Evolutionary conservation across 345 rosid species (phyloP), one percentile per base, ranked within the genome.

Genomic region (Heritiera fomes): DNA sequence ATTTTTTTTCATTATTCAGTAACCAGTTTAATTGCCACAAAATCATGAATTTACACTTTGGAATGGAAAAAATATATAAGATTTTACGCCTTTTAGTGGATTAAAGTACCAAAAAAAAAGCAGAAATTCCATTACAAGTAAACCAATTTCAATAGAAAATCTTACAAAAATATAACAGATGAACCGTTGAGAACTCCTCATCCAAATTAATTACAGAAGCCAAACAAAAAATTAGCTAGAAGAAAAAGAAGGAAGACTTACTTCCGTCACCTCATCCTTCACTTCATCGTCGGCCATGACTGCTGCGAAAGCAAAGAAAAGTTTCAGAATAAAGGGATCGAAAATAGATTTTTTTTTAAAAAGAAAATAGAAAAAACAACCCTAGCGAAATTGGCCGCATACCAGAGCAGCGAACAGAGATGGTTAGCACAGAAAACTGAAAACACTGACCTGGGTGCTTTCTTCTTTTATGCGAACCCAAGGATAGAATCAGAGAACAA

Each of bases 211-310:
- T 72, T 13, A 32, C 41, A 12, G 8, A 15, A 47, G 5, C 43
- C 10, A 30, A 15, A 6, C 5, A n/a, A 62, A 10, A 43, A 43
- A 20, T 4, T 3, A 58, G 43, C 0, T 30, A 3, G 9, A 2
- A 38, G 38, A 34, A 52, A 3, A 8, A 10, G 38, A 1, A 60
- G 3, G 13, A 3, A 28, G 20, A 59, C 86, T 76, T 83, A 90
- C 94, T 64, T 90, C 94, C 23, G 87, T 68, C 61, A 84, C 83
- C 84, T 88, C 92, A 15, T 87, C 94, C 87, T 85, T 90, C 64
- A 80, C 30, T n/a, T 90, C 89, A 5, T 90, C 92, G n/a, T 89
- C 92, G 1, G 87, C 87, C 94, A 90, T 89, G 73, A 47, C 71
- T 76, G 49, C 78, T 76, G 60, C 61, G 2, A 17, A 64, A 38